These are phyloP conservation scores for Litchi chinensis DNA, from an alignment of 345 rosid genomes.

Conservation along the genomic window DNA sequence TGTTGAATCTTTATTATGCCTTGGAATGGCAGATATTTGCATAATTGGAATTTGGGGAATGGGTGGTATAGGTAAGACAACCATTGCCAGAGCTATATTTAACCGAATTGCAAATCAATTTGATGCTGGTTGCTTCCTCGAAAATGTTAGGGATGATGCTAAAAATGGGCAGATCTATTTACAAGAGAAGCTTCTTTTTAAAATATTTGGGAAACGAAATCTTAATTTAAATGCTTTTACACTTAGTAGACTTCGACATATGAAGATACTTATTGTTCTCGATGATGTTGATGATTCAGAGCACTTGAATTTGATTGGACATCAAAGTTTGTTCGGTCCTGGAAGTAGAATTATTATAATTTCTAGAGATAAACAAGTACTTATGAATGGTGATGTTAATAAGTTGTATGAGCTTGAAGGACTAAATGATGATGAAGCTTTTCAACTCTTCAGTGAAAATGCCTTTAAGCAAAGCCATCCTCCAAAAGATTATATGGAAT, in stretches of 20 bases:
- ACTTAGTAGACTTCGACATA: not conserved
- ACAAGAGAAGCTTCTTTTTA: not conserved
- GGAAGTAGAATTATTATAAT: not conserved
- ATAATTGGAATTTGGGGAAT: slow-evolving; percentile 32
- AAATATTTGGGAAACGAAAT: not conserved
- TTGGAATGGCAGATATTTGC: not conserved
- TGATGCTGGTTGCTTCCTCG: not conserved
- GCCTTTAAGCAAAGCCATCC: too few relatives aligned
- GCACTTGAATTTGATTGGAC: not conserved
- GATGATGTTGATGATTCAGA: not conserved
- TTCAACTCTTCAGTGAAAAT: too few relatives aligned
- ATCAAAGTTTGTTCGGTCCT: not conserved
- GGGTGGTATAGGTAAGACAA: slow-evolving; percentile 40
- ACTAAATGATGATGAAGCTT: too few relatives aligned
- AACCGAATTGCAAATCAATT: not conserved
- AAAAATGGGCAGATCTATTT: not conserved
- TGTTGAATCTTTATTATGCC: not conserved
- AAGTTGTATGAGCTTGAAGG: not conserved
- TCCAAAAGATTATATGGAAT: too few relatives aligned
- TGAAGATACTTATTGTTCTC: not conserved
- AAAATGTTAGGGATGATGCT: not conserved
- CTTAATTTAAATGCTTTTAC: too few relatives aligned
- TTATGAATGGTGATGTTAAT: too few relatives aligned
- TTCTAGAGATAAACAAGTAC: too few relatives aligned
- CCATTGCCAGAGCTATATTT: not conserved